Percentiles rank a stretch among this genome's conserved stretches.
Conservation (phyloP, 1,139 yeast species). For the Nadsonia commutata region DNA sequence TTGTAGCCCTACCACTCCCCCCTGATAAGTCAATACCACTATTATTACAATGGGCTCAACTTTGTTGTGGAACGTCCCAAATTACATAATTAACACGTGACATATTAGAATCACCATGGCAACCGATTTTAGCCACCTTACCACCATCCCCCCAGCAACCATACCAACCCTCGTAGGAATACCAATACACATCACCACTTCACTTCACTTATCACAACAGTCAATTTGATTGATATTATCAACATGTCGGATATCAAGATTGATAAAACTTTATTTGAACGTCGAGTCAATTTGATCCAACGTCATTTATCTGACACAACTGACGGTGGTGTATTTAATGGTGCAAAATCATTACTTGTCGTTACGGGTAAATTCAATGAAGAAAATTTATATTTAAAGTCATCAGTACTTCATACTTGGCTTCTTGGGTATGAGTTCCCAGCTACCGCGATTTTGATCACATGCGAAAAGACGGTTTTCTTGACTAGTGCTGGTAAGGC, state of each 20-base stretch:
- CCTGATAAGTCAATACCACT: too few relatives aligned
- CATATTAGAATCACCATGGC: too few relatives aligned
- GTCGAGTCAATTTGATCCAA: constrained; percentile 31
- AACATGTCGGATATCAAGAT: constrained; percentile 22
- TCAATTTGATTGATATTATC: neutral
- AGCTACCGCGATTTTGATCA: constrained; percentile 62
- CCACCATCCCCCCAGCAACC: too few relatives aligned
- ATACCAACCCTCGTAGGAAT: too few relatives aligned
- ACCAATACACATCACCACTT: too few relatives aligned
- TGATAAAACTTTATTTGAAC: constrained; percentile 30
- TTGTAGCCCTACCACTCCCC: too few relatives aligned
- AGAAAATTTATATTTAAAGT: constrained; percentile 80
- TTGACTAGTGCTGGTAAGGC: constrained; percentile 84
- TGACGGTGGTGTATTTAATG: constrained; percentile 27
- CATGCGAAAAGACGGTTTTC: constrained; percentile 45
- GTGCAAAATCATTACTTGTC: constrained; percentile 43
- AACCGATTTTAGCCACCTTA: too few relatives aligned
- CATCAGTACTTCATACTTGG: constrained; percentile 85
- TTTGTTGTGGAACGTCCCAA: too few relatives aligned
- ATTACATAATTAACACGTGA: too few relatives aligned
- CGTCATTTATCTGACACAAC: constrained; percentile 24
- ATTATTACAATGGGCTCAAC: too few relatives aligned
- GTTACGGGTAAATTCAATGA: constrained; percentile 76
- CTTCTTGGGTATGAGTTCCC: constrained; percentile 89
- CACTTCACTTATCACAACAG: too few relatives aligned